Base-by-base conservation (phyloP, 1,139 yeast genomes). In the Maudiozyma humilis region DNA sequence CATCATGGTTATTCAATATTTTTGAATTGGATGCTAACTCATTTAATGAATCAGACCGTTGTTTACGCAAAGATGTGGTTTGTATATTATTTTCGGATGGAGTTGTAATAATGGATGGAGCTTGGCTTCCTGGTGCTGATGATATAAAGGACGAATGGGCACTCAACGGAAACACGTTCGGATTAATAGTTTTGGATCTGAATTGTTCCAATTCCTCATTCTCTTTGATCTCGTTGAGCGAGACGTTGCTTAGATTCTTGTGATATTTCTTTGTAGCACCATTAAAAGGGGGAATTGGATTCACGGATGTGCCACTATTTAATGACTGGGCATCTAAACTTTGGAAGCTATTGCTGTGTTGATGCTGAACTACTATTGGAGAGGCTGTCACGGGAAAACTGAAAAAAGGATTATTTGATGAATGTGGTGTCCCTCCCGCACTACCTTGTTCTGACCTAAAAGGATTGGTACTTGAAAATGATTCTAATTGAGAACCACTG, bases 141-240 rank as follows among this genome's bases (percentile, higher is more conserved):
- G 36, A 27, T 15, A 34, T 30, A 8, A 37, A 34, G 3, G 38
- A 44, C 2, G 42, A 43, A 2, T 19, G 29, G 12, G 14, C 33
- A 27, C 41, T 34, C n/a, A n/a, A 13, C n/a, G 25, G 10, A 33
- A 6, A 15, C 3, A 17, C 16, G 14, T 25, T 14, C 6, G 15
- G 14, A 13, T 14, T 38, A 18, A 20, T 37, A 19, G 13, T 35
- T 10, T 36, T 17, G 7, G 38, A 20, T 35, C 38, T 27, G 35
- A 60, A 60, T 19, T 53, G 52, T 27, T 52, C 51, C 4, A 58
- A 48, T 43, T 57, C 63, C 44, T 60, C 65, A 47, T 59, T 54
- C 46, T 60, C 65, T 29, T 57, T 57, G 17, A 60, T 60, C 38
- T 59, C 57, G 40, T 57, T 57, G 18, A 60, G 46, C 1, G 65